These are phyloP conservation scores for Lophiotrema nucula DNA, from an alignment of 495 filamentous ascomycete species.

Conservation along the genomic window DNA sequence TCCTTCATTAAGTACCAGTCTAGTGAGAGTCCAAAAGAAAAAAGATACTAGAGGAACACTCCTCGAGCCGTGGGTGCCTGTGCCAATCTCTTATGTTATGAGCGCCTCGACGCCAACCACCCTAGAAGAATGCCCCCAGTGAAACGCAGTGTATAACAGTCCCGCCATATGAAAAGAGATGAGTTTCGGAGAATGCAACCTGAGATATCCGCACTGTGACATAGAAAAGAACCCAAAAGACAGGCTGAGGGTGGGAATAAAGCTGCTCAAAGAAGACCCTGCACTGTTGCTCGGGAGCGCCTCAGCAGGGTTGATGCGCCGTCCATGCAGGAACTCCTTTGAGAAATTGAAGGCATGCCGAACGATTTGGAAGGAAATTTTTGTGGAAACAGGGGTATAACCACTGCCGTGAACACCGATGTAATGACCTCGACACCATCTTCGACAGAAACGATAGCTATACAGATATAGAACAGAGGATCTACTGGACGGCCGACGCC, in stretches of 20 bases:
- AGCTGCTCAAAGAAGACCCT: no score
- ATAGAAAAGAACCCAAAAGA: slow-evolving; percentile 13
- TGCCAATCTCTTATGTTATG: slow-evolving; percentile 20
- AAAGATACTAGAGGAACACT: slow-evolving; percentile 2
- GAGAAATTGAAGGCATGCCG: no score
- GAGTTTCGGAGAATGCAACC: slow-evolving; percentile 24
- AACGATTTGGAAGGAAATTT: slow-evolving; percentile 15
- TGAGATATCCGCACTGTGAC: slow-evolving; percentile 4
- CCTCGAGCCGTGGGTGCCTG: slow-evolving; percentile 29
- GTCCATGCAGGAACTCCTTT: no score
- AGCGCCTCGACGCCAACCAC: slow-evolving; percentile 23
- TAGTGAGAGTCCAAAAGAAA: slow-evolving; percentile 25
- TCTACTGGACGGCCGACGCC: slow-evolving; percentile 40
- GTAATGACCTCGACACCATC: slow-evolving; percentile 19
- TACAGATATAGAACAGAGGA: slow-evolving; percentile 8
- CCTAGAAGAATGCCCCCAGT: slow-evolving; percentile 4
- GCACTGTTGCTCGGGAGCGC: no score
- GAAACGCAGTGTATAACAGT: neutral
- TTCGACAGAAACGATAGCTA: slow-evolving; percentile 4
- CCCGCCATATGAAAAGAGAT: neutral
- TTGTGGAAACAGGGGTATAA: slow-evolving; percentile 35
- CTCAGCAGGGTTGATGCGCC: no score
- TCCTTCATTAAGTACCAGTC: slow-evolving; percentile 37
- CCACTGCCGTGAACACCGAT: slow-evolving; percentile 31
- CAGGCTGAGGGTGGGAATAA: slow-evolving; percentile 3